Evolutionary conservation across 306 rosid genomes (phyloP), one percentile per base, ranked within the genome.

Genomic region (Potentilla sterilis): DNA sequence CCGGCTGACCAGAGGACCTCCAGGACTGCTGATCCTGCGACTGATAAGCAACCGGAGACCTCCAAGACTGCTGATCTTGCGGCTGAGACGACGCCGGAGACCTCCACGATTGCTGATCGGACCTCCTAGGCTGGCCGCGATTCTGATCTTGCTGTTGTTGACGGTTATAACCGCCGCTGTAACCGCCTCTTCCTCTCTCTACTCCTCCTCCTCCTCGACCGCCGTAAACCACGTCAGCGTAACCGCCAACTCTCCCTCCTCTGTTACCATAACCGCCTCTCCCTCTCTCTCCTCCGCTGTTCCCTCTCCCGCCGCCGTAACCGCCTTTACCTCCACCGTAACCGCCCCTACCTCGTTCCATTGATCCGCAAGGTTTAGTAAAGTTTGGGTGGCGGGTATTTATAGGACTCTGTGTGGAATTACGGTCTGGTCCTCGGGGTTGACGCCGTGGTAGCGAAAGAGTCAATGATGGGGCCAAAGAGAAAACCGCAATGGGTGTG

Each of bases 321-420:
- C 28, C 75, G 19, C 57, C 73, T 1, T 73, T 28, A 34, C 75
- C 79, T 42, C 80, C n/a, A n/a, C 40, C 69, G 40, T 70, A 16
- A 34, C 28, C 75, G 19, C 57, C 73, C 0, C 79, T 28, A n/a
- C 75, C 79, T 42, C 80, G 21, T 47, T 70, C 81, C 80, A 75
- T 75, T 48, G 75, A 13, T 13, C 28, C 28, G 1, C 28, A 1
- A 28, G 28, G 1, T 1, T 28, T 28, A 11, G 42, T n/a, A 7
- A 32, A 35, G 21, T 6, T 0, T 2, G 35, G 15, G 35, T 3
- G 1, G 13, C 34, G 38, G 18, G 3, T 59, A 22, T 0, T 59
- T 59, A 59, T 59, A 61, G 19, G 40, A 19, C 18, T 6, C 3
- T 14, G 13, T 6, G 11, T 0, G 19, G 35, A 63, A 34, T 34